Evolutionary conservation across 306 rosid genomes (phyloP).

Genomic region (Purshia tridentata): DNA sequence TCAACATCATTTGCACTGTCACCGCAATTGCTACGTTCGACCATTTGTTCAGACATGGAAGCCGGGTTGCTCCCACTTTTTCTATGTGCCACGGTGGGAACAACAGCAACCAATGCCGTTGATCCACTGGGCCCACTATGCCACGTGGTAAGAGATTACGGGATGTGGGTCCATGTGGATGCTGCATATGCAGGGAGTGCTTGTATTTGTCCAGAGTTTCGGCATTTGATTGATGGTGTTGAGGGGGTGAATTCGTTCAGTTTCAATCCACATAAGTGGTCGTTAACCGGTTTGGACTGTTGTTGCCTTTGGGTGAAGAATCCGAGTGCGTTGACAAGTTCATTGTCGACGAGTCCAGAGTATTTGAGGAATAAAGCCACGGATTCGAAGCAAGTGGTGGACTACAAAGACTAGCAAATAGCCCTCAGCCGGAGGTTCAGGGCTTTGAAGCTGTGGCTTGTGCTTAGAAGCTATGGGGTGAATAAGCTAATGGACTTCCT

Average conservation of each 20-base stretch:
- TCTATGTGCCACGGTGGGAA: slow-evolving; percentile 39
- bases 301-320: slow-evolving; percentile 42
- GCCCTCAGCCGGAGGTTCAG: slow-evolving; percentile 21
- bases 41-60: slow-evolving; percentile 18
- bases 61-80: slow-evolving; percentile 32
- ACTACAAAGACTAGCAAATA: slow-evolving; percentile 33
- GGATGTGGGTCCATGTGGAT: slow-evolving; percentile 51
- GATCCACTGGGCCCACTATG: slow-evolving; percentile 35
- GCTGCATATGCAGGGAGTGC: slow-evolving; percentile 44
- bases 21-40: not conserved
- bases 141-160: slow-evolving; percentile 30
- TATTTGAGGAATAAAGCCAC: slow-evolving; percentile 25
- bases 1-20: slow-evolving; percentile 25
- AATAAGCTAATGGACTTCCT: slow-evolving; percentile 15
- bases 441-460: slow-evolving; percentile 23
- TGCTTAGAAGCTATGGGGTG: slow-evolving; percentile 26
- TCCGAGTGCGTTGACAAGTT: slow-evolving; percentile 3
- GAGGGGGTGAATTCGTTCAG: slow-evolving; percentile 38
- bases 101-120: slow-evolving; percentile 36
- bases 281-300: slow-evolving; percentile 36
- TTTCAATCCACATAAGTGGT: slow-evolving; percentile 47
- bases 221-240: slow-evolving; percentile 35
- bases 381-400: slow-evolving; percentile 17
- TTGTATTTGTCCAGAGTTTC: slow-evolving; percentile 45
- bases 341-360: slow-evolving; percentile 26